Evolutionary conservation across 1,139 yeast species (phyloP), one percentile per base, ranked within the genome.

Genomic region (Candida tetrigidarum): DNA sequence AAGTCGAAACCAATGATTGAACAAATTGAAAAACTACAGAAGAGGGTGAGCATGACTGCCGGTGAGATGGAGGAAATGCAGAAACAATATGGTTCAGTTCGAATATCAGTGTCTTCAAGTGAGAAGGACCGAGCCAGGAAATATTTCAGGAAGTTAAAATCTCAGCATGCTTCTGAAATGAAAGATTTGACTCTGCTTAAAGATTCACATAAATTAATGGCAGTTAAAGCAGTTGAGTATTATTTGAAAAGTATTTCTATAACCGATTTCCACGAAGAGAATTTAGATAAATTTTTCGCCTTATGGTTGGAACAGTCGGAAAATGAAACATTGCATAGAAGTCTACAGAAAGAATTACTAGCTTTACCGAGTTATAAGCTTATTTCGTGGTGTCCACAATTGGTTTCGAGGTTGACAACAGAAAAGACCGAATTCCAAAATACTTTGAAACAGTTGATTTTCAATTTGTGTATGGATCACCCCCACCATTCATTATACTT

Each of bases 331-430:
- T 59, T 82, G 5, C 80, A 78, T 52, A 46, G 49, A 3, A 48
- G 54, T 5, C 62, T 78, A 3, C 49, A 55, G n/a, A 50, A 62
- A 0, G 66, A 72, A 14, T 61, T 78, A 3, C 52, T 60, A 2
- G 44, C 46, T 0, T 66, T 89, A 25, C 86, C 96, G 0, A 71
- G 78, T 16, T 69, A 72, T 55, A 83, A 83, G 54, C 78, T 90
- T 45, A 72, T 89, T 3, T 80, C 90, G 0, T 91, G 97, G 96
- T 73, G 85, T 37, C 84, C 88, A 47, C 99, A 93, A 59, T 71
- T 93, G 38, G 76, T 89, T 4, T 89, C 98, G 0, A 73, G 96
- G 46, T 62, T 92, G 18, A 69, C 82, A 0, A 64, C 64, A 30
- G 86, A 80, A 18, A 47, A 55, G 0, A 57, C 74, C 5, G 55